Percentiles rank a stretch among this genome's conserved stretches.
phyloP scores from a whole-genome alignment of 345 rosid genomes.

The Camelina sativa region DNA sequence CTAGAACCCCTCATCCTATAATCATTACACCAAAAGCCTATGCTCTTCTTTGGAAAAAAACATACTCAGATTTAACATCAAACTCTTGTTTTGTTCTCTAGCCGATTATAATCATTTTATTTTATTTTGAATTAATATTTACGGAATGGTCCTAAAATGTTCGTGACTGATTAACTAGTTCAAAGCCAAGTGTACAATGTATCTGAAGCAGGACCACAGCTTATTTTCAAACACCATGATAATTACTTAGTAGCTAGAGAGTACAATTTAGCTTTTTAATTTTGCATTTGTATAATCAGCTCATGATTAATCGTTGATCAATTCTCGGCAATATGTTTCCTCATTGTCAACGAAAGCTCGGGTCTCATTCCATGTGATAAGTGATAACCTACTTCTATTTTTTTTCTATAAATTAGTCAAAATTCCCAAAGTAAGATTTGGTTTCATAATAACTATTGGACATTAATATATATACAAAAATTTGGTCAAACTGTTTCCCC shows the following conservation, averaged over 20 bases:
- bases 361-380: not conserved
- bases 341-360: slow-evolving; percentile 10
- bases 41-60: not conserved
- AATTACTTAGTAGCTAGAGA: not conserved
- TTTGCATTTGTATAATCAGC: slow-evolving; percentile 25
- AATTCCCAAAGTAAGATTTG: not conserved
- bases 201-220: slow-evolving; percentile 36
- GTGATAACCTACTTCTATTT: not conserved
- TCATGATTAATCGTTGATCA: slow-evolving; percentile 32
- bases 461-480: too few species aligned
- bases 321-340: slow-evolving; percentile 19
- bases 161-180: not conserved
- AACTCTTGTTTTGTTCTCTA: slow-evolving; percentile 36
- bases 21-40: slow-evolving; percentile 38
- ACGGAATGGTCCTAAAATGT: slow-evolving; percentile 25
- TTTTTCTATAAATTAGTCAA: slow-evolving; percentile 2
- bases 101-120: not conserved
- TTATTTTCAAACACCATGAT: slow-evolving; percentile 17
- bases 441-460: not conserved
- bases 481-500: not conserved
- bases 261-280: slow-evolving; percentile 11
- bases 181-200: slow-evolving; percentile 25
- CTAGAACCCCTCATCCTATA: slow-evolving; percentile 38
- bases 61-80: slow-evolving; percentile 24
- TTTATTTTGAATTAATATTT: slow-evolving; percentile 1